A percentile compares a stretch with the other conserved stretches of the same genome.
Evolutionary conservation across 495 filamentous ascomycete genomes (phyloP).

Genomic region (Penicillium coprophilum): DNA sequence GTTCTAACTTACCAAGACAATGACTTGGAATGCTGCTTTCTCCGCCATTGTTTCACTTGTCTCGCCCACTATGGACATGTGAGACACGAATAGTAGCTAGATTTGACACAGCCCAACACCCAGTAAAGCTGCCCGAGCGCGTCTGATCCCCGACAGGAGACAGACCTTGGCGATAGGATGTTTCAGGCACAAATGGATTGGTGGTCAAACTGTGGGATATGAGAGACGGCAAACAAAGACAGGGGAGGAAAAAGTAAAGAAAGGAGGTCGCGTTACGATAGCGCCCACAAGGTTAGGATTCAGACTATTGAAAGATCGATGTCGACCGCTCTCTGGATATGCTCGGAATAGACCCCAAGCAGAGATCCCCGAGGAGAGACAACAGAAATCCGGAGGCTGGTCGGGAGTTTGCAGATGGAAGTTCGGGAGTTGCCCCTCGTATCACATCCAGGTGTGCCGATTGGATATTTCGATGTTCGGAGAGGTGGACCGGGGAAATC

Average conservation of each 20-base stretch:
- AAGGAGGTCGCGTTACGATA: not conserved
- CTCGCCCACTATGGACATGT: not conserved
- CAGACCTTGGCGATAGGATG: not conserved
- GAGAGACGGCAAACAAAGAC: not conserved
- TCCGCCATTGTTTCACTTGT: conserved; percentile 19
- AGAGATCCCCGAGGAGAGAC: conserved; percentile 4
- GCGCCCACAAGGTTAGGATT: conserved; percentile 10
- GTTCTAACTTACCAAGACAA: conserved; percentile 67
- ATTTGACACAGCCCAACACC: not conserved
- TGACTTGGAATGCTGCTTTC: conserved; percentile 66
- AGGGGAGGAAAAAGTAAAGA: not conserved
- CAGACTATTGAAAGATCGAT: conserved; percentile 5
- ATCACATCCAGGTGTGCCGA: too few relatives aligned
- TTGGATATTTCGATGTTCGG: conserved; percentile 2
- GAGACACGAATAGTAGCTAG: conserved; percentile 12
- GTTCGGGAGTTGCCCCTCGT: too few relatives aligned
- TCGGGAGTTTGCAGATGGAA: conserved; percentile 14
- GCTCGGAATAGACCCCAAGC: too few relatives aligned
- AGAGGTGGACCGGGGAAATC: conserved; percentile 3
- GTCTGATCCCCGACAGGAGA: not conserved
- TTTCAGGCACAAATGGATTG: not conserved
- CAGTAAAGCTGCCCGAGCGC: not conserved
- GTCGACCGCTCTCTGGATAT: too few relatives aligned
- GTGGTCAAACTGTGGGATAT: not conserved
- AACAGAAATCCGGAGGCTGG: conserved; percentile 8